Conservation (phyloP, 1,284 basidiomycete species). For the Macrocystidia cucumis region DNA sequence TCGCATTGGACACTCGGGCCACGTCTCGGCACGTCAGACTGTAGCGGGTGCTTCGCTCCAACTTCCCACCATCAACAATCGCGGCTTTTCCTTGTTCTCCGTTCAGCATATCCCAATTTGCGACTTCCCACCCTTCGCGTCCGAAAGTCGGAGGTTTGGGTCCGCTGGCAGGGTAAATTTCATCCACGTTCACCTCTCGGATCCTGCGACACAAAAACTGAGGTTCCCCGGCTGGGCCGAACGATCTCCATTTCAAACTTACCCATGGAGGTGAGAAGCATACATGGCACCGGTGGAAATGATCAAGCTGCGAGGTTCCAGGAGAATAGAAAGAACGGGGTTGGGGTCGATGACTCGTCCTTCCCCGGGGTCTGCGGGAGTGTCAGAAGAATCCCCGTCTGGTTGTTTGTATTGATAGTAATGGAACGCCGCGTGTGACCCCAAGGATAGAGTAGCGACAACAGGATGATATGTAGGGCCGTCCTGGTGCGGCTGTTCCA, state of each 20-base stretch:
- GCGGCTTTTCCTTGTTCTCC: conserved; percentile 26
- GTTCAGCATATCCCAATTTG: conserved; percentile 43
- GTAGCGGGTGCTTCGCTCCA: conserved; percentile 55
- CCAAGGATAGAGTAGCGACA: conserved; percentile 86
- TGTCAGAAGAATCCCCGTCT: conserved; percentile 6
- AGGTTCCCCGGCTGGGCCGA: not conserved
- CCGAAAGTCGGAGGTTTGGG: conserved; percentile 12
- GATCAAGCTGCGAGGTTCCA: conserved; percentile 78
- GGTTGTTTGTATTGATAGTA: conserved; percentile 63
- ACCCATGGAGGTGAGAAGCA: conserved; percentile 63
- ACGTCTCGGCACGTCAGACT: conserved; percentile 88
- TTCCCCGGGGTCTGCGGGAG: conserved; percentile 11
- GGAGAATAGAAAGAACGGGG: conserved; percentile 66
- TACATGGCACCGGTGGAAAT: conserved; percentile 71
- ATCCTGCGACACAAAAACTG: conserved; percentile 33
- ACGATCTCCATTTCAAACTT: conserved; percentile 13
- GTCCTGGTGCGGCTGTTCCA: conserved; percentile 81
- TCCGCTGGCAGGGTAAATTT: conserved; percentile 17
- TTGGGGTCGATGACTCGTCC: conserved; percentile 52
- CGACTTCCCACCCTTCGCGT: conserved; percentile 30
- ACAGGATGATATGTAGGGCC: conserved; percentile 84
- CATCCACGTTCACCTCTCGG: conserved; percentile 41
- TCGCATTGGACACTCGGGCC: conserved; percentile 37
- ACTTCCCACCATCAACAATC: conserved; percentile 33
- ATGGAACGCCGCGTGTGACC: conserved; percentile 79